phyloP scores from a whole-genome alignment of 108 stramenopile species.

The Skeletonema grethae region DNA sequence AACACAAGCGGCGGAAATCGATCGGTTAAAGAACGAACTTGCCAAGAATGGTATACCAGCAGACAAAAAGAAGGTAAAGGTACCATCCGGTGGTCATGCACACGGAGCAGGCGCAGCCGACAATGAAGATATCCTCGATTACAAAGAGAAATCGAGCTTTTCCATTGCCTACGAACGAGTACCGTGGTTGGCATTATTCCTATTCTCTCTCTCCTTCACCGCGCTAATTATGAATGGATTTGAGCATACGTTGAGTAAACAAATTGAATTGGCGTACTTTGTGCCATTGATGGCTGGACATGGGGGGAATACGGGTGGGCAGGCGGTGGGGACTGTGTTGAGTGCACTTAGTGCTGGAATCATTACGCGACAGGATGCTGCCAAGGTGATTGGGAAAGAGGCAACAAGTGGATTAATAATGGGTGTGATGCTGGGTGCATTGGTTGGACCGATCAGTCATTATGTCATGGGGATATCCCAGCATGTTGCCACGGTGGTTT shows the following conservation, averaged over 20 bases:
- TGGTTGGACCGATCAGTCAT: slow-evolving; percentile 75
- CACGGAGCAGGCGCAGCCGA: slow-evolving; percentile 31
- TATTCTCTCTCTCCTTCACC: slow-evolving; percentile 73
- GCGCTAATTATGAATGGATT: slow-evolving; percentile 89
- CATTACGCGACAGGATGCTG: slow-evolving; percentile 63
- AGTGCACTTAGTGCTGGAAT: slow-evolving; percentile 74
- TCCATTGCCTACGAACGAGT: slow-evolving; percentile 68
- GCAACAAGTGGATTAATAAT: slow-evolving; percentile 68
- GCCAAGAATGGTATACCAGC: slow-evolving; percentile 1
- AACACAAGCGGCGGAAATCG: slow-evolving; percentile 71
- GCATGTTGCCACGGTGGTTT: slow-evolving; percentile 77
- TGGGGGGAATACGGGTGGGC: slow-evolving; percentile 91
- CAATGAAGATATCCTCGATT: slow-evolving; percentile 50
- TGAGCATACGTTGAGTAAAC: slow-evolving; percentile 84
- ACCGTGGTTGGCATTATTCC: slow-evolving; percentile 83
- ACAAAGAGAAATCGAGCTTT: slow-evolving; percentile 70
- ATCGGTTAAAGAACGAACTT: slow-evolving; percentile 49
- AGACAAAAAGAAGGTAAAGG: slow-evolving; percentile 12
- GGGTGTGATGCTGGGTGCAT: slow-evolving; percentile 64
- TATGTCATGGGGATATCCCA: slow-evolving; percentile 78
- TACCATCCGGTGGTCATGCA: slow-evolving; percentile 49
- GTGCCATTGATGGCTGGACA: slow-evolving; percentile 90
- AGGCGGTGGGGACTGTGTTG: slow-evolving; percentile 85
- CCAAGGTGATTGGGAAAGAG: slow-evolving; percentile 71
- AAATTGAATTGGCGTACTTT: slow-evolving; percentile 89